Conservation (phyloP, 805 yeast genomes). For the Wickerhamiella nectarea region DNA sequence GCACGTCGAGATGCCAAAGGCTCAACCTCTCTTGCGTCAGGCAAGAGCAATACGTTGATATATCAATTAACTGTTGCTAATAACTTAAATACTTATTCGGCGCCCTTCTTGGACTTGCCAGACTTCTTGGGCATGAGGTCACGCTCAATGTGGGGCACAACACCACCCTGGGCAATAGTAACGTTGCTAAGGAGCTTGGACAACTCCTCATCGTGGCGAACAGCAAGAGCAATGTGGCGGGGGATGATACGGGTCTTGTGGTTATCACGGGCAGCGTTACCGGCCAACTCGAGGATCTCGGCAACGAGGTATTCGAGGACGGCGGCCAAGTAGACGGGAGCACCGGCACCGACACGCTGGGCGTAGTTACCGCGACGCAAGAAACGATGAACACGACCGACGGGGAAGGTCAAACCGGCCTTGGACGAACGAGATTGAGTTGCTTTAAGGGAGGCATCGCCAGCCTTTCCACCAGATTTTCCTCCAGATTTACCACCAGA, state of each 20-base stretch:
- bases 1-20: too few species aligned
- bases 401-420: conserved; percentile 99
- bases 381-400: conserved; percentile 96
- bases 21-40: too few species aligned
- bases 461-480: conserved; percentile 83
- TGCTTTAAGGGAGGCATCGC: conserved; percentile 75
- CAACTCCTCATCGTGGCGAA: conserved; percentile 97
- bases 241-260: conserved; percentile 98
- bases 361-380: conserved; percentile 81
- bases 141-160: conserved; percentile 92
- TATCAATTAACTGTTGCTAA: not conserved
- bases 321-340: conserved; percentile 92
- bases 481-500: conserved; percentile 40
- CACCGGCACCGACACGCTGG: conserved; percentile 98
- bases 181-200: conserved; percentile 77
- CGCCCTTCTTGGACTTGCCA: conserved; percentile 8
- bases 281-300: conserved; percentile 95
- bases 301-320: conserved; percentile 95
- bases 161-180: conserved; percentile 98
- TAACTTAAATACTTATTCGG: conserved; percentile 1
- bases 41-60: too few species aligned
- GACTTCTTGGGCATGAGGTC: conserved; percentile 62
- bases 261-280: conserved; percentile 98
- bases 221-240: conserved; percentile 96
- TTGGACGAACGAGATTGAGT: conserved; percentile 96